Evolutionary conservation across 257 asterid genomes (phyloP).

Genomic region (Anisodus acutangulus): DNA sequence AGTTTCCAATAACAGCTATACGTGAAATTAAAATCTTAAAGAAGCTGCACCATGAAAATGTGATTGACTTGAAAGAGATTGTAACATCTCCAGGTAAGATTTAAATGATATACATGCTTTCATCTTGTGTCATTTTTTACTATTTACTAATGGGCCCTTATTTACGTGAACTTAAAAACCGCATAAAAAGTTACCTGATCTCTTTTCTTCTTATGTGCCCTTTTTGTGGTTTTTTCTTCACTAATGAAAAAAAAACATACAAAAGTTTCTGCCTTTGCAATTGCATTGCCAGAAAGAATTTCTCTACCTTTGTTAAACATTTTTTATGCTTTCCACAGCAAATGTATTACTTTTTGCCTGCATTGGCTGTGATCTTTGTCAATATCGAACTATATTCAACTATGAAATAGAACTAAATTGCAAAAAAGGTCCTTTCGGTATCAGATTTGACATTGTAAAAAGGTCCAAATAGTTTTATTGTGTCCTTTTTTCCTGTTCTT

Average conservation of each 20-base stretch:
- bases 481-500: not conserved
- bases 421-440: conserved; percentile 5
- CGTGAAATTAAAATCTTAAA: conserved; percentile 91
- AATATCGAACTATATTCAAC: not conserved
- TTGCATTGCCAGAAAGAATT: not conserved
- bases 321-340: not conserved
- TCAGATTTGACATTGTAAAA: not conserved
- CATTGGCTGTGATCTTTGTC: conserved; percentile 10
- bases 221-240: not conserved
- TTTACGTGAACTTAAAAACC: conserved; percentile 30
- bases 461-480: not conserved
- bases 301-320: conserved; percentile 13
- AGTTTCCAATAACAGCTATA: conserved; percentile 96
- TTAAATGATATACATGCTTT: not conserved
- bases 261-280: not conserved
- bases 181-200: not conserved
- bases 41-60: conserved; percentile 92
- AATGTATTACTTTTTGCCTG: conserved; percentile 1
- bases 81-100: conserved; percentile 90
- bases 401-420: not conserved
- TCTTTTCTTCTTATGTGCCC: not conserved
- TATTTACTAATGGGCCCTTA: conserved; percentile 23
- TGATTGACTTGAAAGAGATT: conserved; percentile 88
- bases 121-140: not conserved
- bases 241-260: not conserved